Conservation (phyloP, 2,329 filamentous ascomycete genomes). For the Aureobasidium sp. region DNA sequence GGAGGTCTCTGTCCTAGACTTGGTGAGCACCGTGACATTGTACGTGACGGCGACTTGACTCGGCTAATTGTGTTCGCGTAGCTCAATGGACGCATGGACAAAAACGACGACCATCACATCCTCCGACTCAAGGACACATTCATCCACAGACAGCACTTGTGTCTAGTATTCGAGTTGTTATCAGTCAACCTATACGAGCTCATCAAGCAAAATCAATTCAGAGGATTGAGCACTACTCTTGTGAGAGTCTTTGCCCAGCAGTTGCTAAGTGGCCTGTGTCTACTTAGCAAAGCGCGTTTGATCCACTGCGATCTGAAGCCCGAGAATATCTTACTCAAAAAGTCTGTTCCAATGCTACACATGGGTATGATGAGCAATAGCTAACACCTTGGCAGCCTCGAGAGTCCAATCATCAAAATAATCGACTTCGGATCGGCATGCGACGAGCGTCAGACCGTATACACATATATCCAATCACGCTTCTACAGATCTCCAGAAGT, state of each 20-base stretch:
- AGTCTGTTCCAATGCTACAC: constrained; percentile 43
- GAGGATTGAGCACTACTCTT: constrained; percentile 89
- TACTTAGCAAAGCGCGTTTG: constrained; percentile 90
- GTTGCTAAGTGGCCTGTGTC: constrained; percentile 79
- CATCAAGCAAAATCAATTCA: constrained; percentile 99
- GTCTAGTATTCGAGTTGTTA: constrained; percentile 89
- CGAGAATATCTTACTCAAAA: constrained; percentile 95
- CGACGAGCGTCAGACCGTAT: constrained; percentile 96
- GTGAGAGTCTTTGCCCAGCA: constrained; percentile 98
- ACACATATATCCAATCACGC: constrained; percentile 97
- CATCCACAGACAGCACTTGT: constrained; percentile 94
- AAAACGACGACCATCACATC: constrained; percentile 96
- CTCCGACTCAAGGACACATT: constrained; percentile 94
- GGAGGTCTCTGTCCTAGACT: constrained; percentile 94
- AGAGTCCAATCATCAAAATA: constrained; percentile 99
- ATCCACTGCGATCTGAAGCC: constrained; percentile 98
- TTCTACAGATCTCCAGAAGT: constrained; percentile 98
- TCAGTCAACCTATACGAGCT: constrained; percentile 97
- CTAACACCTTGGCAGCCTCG: constrained; percentile 49
- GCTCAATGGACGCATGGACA: constrained; percentile 98
- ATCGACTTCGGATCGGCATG: constrained; percentile 99
- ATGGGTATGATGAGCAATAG: background rate
- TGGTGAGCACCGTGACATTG: constrained; percentile 50
- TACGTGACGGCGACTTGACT: background rate
- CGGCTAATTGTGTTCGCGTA: constrained; percentile 33